Evolutionary conservation across 352 stramenopile genomes (phyloP).

Genomic region (Globisporangium parvum): DNA sequence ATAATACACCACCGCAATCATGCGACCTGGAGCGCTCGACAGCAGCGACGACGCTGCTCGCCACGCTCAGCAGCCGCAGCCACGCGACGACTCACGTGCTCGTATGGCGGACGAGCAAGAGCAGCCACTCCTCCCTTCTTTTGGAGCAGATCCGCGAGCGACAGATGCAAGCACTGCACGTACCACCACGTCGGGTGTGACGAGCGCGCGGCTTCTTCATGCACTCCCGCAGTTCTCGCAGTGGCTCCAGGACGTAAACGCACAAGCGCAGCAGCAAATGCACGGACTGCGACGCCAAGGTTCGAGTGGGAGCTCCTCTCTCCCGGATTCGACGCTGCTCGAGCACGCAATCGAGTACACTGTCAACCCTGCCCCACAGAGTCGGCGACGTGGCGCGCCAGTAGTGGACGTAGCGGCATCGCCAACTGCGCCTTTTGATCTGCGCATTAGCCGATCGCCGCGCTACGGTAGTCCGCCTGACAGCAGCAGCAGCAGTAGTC

Average conservation of each 20-base stretch:
- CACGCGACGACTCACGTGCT: not conserved
- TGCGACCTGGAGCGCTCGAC: not conserved
- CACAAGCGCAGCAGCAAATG: conserved; percentile 4
- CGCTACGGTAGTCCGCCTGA: no score
- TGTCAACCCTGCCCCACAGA: not conserved
- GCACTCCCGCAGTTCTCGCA: conserved; percentile 20
- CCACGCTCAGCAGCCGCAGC: not conserved
- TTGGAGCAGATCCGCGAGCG: not conserved
- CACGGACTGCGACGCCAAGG: conserved; percentile 3
- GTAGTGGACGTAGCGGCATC: not conserved
- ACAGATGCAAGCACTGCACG: not conserved
- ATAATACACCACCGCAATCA: no score
- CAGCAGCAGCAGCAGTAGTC: no score
- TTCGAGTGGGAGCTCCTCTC: not conserved
- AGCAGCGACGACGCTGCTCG: not conserved
- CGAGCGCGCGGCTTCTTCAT: not conserved
- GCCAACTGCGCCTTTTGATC: no score
- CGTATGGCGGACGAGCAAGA: not conserved
- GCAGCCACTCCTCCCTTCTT: not conserved
- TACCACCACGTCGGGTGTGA: not conserved
- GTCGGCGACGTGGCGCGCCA: not conserved
- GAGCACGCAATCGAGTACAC: not conserved
- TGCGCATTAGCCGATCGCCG: no score
- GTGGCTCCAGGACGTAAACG: conserved; percentile 20
- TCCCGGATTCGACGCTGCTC: not conserved